Conservation (phyloP, 345 rosid species). For the Microcos paniculata region DNA sequence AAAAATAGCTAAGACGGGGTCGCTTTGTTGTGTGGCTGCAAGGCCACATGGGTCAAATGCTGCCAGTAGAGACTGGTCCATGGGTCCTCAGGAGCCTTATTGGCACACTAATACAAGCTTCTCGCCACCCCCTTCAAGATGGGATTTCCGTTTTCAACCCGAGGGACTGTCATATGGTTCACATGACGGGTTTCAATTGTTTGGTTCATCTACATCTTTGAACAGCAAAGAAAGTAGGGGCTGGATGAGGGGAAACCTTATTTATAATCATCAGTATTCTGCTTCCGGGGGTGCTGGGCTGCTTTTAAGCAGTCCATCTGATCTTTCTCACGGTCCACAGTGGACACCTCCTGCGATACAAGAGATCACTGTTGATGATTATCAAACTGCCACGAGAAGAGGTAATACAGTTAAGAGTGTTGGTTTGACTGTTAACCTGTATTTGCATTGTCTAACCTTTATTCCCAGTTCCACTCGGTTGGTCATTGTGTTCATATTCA, state of each 20-base stretch:
- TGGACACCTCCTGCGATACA: constrained; percentile 60
- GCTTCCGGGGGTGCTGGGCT: constrained; percentile 40
- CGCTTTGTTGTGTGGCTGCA: constrained; percentile 75
- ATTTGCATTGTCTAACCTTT: background rate
- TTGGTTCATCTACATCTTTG: constrained; percentile 61
- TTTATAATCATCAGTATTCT: constrained; percentile 28
- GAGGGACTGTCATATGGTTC: constrained; percentile 44
- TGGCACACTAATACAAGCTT: constrained; percentile 63
- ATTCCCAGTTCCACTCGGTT: background rate
- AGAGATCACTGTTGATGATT: constrained; percentile 38
- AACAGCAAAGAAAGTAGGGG: constrained; percentile 51
- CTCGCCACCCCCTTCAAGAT: constrained; percentile 57
- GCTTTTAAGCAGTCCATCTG: constrained; percentile 40
- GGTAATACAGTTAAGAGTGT: constrained; percentile 26
- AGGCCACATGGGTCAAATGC: constrained; percentile 67
- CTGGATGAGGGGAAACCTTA: constrained; percentile 35
- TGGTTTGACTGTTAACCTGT: background rate
- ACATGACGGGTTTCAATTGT: constrained; percentile 25
- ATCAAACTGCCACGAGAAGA: constrained; percentile 43
- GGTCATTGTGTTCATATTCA: background rate
- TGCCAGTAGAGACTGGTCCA: constrained; percentile 52
- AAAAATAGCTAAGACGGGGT: constrained; percentile 72
- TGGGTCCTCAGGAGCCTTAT: constrained; percentile 52
- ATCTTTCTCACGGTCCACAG: constrained; percentile 48
- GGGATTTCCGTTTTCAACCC: constrained; percentile 47